Evolutionary conservation across 2,329 filamentous ascomycete species (phyloP).

Genomic region (Alternaria gaisen): DNA sequence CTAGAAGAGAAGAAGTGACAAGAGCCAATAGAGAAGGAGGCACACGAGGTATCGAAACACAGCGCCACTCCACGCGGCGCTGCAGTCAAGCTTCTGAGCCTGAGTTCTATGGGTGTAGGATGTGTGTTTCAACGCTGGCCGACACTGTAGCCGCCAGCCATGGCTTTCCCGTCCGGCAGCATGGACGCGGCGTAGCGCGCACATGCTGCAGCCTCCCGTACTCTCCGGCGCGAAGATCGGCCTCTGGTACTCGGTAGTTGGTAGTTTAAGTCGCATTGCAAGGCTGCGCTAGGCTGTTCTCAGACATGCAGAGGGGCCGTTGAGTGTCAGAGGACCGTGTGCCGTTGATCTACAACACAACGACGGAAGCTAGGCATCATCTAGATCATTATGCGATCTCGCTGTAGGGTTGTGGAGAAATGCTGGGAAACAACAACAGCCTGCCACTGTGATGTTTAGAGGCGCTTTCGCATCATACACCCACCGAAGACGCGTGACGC

Average conservation of each 20-base stretch:
- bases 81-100: slow-evolving; percentile 46
- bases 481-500: slow-evolving; percentile 25
- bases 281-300: slow-evolving; percentile 24
- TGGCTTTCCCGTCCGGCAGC: slow-evolving; percentile 33
- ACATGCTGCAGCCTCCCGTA: slow-evolving; percentile 29
- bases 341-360: slow-evolving; percentile 37
- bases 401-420: slow-evolving; percentile 17
- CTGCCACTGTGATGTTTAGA: slow-evolving; percentile 30
- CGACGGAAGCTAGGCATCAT: slow-evolving; percentile 34
- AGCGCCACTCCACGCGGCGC: slow-evolving; percentile 43
- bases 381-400: slow-evolving; percentile 27
- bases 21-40: slow-evolving; percentile 46
- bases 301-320: slow-evolving; percentile 23
- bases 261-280: slow-evolving; percentile 11
- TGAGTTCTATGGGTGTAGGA: slow-evolving; percentile 42
- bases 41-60: slow-evolving; percentile 44
- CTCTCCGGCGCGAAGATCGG: slow-evolving; percentile 19
- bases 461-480: slow-evolving; percentile 21
- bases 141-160: slow-evolving; percentile 48
- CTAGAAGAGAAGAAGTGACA: slow-evolving; percentile 36
- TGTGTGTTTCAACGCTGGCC: slow-evolving; percentile 48
- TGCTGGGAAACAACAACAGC: slow-evolving; percentile 31
- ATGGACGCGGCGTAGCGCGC: slow-evolving; percentile 38
- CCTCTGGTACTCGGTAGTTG: slow-evolving; percentile 18
- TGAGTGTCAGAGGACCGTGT: slow-evolving; percentile 28